These are phyloP conservation scores for Pseudogymnoascus sp. DNA, from an alignment of 2,329 filamentous ascomycete genomes.

Conservation along the genomic window DNA sequence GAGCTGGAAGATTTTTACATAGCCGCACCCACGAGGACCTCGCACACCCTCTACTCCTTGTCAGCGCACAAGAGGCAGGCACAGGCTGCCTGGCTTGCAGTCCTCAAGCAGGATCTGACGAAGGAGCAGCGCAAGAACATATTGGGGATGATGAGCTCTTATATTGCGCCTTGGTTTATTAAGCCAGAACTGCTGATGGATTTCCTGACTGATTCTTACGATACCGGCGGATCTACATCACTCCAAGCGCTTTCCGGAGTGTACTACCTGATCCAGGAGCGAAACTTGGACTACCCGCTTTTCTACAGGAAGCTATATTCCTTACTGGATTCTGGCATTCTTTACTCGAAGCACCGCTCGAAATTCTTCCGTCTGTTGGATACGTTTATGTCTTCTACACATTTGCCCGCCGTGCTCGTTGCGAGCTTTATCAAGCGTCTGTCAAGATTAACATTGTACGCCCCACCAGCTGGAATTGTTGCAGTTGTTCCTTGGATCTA, in stretches of 20 bases:
- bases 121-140: conserved; percentile 73
- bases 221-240: conserved; percentile 77
- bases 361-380: conserved; percentile 89
- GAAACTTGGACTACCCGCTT: conserved; percentile 90
- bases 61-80: conserved; percentile 69
- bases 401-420: conserved; percentile 83
- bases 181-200: conserved; percentile 89
- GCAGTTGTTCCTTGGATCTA: conserved; percentile 89
- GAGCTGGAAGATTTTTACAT: conserved; percentile 66
- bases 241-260: conserved; percentile 85
- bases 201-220: conserved; percentile 91
- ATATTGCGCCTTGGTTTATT: conserved; percentile 82
- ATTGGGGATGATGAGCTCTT: conserved; percentile 65
- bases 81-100: conserved; percentile 78
- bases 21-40: conserved; percentile 56
- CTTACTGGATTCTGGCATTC: conserved; percentile 72
- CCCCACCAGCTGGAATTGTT: conserved; percentile 83
- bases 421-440: conserved; percentile 97
- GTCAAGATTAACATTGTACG: conserved; percentile 73
- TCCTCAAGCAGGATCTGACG: conserved; percentile 61
- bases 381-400: conserved; percentile 82
- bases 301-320: conserved; percentile 96
- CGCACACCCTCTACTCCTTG: conserved; percentile 58
- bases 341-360: conserved; percentile 92
- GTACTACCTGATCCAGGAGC: conserved; percentile 88